Evolutionary conservation across 176 grass and related monocot species (phyloP), one percentile per base, ranked within the genome.

Genomic region (Carex parvula): DNA sequence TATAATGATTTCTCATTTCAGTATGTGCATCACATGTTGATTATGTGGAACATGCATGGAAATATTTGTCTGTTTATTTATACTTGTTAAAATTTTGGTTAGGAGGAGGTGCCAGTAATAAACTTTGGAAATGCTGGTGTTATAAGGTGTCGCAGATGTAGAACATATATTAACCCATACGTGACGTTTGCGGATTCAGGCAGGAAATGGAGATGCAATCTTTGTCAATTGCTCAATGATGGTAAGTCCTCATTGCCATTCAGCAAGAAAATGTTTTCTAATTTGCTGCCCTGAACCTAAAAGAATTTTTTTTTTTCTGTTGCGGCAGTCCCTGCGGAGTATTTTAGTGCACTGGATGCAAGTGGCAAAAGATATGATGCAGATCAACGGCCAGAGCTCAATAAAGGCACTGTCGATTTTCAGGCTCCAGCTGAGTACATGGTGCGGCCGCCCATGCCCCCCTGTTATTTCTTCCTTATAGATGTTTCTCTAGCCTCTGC

Each of bases 401-500:
- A 52, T 46, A 93, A 99, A 56, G 97, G 97, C 89, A 99, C 90
- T 81, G 90, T 99, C 55, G 97, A 99, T 79, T 99, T 96, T 92
- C 90, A 96, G 84, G 97, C 97, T 85, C 87, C 97, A 44, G 94
- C 97, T 62, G 97, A 99, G 85, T 96, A 99, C 87, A 99, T 99
- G 97, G 89, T 99, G 84, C 91, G 97, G 87, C 93, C 97, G 59
- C 97, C 97, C 53, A 99, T 99, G 97, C 93, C 93, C 1, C 97
- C 97, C 21, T 90, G 87, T 39, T 99, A 94, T 87, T 99, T 99
- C 89, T 99, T 99, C 81, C 86, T 99, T 77, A 96, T 99, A 44
- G 91, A 99, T 89, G 97, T 96, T 33, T 96, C 97, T 37, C 58
- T 93, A 84, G 80, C 97, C 63, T 90, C 97, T 79, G 90, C 92